phyloP scores from a whole-genome alignment of 495 filamentous ascomycete species.

The Podospora pseudopauciseta region DNA sequence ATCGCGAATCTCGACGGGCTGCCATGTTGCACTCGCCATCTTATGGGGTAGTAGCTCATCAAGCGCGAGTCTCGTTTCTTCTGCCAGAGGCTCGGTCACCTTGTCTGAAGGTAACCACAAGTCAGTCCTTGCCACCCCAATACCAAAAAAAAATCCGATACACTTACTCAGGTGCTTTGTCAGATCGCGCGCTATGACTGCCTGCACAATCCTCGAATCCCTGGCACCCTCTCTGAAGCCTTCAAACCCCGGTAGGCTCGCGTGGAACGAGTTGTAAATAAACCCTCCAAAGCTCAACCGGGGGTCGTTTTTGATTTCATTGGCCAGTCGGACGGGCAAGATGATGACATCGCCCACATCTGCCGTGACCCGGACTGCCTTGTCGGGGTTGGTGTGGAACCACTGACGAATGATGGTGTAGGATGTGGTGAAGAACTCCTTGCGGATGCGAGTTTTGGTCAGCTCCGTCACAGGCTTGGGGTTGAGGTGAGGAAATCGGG shows the following conservation, averaged over 20 bases:
- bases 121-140: not conserved
- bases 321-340: constrained; percentile 43
- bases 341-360: constrained; percentile 34
- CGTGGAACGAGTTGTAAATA: constrained; percentile 43
- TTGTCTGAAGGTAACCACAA: constrained; percentile 20
- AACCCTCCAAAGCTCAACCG: constrained; percentile 36
- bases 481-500: constrained; percentile 17
- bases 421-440: constrained; percentile 16
- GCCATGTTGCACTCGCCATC: constrained; percentile 27
- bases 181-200: constrained; percentile 44
- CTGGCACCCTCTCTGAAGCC: constrained; percentile 31
- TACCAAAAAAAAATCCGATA: not conserved
- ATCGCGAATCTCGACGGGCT: constrained; percentile 15
- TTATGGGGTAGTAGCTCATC: constrained; percentile 29
- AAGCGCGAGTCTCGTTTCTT: constrained; percentile 39
- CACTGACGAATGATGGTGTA: constrained; percentile 14
- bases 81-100: constrained; percentile 36
- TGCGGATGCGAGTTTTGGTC: constrained; percentile 16
- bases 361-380: constrained; percentile 28
- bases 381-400: constrained; percentile 21
- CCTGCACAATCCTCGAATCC: constrained; percentile 31
- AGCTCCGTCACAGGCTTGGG: constrained; percentile 9
- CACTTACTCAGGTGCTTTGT: constrained; percentile 44
- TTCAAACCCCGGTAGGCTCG: constrained; percentile 46
- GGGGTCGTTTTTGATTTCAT: constrained; percentile 48